A percentile compares a stretch with the other conserved stretches of the same genome.
Conservation (phyloP, 805 yeast species). For the Candida argentea region DNA sequence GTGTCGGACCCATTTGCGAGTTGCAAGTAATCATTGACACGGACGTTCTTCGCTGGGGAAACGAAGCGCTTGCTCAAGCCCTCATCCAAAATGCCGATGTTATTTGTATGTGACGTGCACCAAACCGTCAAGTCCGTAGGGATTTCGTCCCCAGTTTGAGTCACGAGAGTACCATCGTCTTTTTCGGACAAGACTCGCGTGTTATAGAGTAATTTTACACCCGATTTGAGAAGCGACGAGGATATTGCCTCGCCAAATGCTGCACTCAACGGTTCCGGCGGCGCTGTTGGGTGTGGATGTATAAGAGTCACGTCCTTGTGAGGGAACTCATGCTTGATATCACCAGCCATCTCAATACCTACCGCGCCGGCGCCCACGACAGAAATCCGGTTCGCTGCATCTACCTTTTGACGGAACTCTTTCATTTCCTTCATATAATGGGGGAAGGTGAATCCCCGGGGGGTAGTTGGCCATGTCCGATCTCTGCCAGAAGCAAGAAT, state of each 20-base stretch:
- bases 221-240: slow-evolving; percentile 16
- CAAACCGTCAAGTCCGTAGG: slow-evolving; percentile 23
- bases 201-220: slow-evolving; percentile 19
- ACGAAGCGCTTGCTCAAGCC: slow-evolving; percentile 14
- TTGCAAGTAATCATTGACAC: slow-evolving; percentile 28
- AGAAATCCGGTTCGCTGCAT: slow-evolving; percentile 23
- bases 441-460: slow-evolving; percentile 29
- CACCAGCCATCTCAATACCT: slow-evolving; percentile 34
- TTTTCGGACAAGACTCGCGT: slow-evolving; percentile 21
- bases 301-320: slow-evolving; percentile 24
- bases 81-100: slow-evolving; percentile 17
- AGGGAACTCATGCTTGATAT: slow-evolving; percentile 23
- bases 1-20: slow-evolving; percentile 11
- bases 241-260: slow-evolving; percentile 18
- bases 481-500: slow-evolving; percentile 41
- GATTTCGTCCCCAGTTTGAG: slow-evolving; percentile 18
- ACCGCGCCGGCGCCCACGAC: slow-evolving; percentile 39
- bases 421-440: slow-evolving; percentile 34
- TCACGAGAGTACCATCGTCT: slow-evolving; percentile 15
- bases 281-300: slow-evolving; percentile 27
- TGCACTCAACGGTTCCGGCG: slow-evolving; percentile 26
- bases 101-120: slow-evolving; percentile 26
- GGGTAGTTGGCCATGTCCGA: slow-evolving; percentile 46
- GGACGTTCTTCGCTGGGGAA: slow-evolving; percentile 17
- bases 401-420: slow-evolving; percentile 19